phyloP scores from a whole-genome alignment of 2,329 filamentous ascomycete species.

The Neonectria punicea region DNA sequence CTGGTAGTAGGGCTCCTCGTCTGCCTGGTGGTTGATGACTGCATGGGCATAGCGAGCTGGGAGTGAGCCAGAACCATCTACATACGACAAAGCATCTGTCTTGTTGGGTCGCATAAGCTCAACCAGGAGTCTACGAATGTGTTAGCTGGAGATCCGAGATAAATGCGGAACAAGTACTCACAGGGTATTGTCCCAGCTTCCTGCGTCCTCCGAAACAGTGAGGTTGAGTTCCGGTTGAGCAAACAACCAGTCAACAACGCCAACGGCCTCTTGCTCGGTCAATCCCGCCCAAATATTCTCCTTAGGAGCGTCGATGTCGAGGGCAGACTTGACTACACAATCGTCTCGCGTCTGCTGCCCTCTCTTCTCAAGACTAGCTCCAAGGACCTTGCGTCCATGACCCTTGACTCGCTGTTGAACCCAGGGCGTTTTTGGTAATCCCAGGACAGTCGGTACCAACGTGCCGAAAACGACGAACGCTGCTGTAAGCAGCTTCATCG shows the following conservation, averaged over 20 bases:
- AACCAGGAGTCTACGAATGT: neutral
- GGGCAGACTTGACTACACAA: constrained; percentile 15
- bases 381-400: constrained; percentile 4
- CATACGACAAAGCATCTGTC: constrained; percentile 14
- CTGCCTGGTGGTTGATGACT: constrained; percentile 13
- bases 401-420: constrained; percentile 10
- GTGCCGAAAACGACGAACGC: neutral
- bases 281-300: constrained; percentile 16
- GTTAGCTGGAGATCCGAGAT: neutral
- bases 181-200: constrained; percentile 22
- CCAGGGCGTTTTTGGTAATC: constrained; percentile 15
- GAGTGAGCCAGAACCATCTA: constrained; percentile 4
- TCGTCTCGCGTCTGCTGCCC: neutral
- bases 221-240: constrained; percentile 17
- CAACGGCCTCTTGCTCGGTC: constrained; percentile 2
- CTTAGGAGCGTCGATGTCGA: constrained; percentile 19
- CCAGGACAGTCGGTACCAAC: neutral
- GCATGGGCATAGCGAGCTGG: constrained; percentile 16
- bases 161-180: neutral
- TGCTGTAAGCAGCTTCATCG: constrained; percentile 9
- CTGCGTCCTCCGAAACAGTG: constrained; percentile 10
- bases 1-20: constrained; percentile 18
- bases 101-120: constrained; percentile 22
- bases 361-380: constrained; percentile 12
- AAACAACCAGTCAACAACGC: constrained; percentile 17